Percentiles rank a stretch among this genome's conserved stretches.
These are phyloP conservation scores for Entomortierella chlamydospora DNA, from an alignment of 192 early-diverging fungal genomes.

Conservation along the genomic window DNA sequence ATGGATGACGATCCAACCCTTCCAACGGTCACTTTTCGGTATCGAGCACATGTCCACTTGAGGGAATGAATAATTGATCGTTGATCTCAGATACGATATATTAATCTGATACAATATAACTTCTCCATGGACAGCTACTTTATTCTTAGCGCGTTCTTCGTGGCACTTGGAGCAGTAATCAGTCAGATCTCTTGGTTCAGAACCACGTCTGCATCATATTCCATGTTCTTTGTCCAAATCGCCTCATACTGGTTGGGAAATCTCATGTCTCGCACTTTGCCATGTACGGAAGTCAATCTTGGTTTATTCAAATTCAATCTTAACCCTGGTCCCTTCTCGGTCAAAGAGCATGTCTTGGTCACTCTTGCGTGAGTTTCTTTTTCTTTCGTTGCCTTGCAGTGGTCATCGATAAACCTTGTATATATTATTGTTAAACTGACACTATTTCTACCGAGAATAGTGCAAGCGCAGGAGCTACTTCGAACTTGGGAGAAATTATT, in stretches of 20 bases:
- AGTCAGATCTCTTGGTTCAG: conserved; percentile 57
- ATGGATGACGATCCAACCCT: conserved; percentile 56
- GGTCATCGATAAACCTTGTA: background rate
- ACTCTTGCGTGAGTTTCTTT: conserved; percentile 47
- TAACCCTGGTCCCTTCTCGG: conserved; percentile 62
- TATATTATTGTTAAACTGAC: background rate
- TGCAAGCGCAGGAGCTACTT: conserved; percentile 51
- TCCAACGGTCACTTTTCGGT: conserved; percentile 57
- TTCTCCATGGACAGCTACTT: conserved; percentile 34
- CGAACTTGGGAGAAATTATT: conserved; percentile 57
- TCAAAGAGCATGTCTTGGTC: conserved; percentile 64
- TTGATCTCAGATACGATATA: background rate
- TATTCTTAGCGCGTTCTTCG: conserved; percentile 50
- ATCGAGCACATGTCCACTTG: background rate
- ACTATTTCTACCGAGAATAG: background rate
- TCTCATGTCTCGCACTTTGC: conserved; percentile 44
- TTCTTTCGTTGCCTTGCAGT: background rate
- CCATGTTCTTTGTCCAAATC: conserved; percentile 59
- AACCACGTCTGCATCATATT: conserved; percentile 56
- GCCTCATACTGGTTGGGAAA: conserved; percentile 56
- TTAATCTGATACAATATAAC: background rate
- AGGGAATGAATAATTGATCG: background rate
- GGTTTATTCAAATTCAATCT: conserved; percentile 51
- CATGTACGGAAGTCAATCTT: conserved; percentile 40
- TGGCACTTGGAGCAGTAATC: conserved; percentile 52